Base-by-base conservation (phyloP, 306 rosid genomes). In the Comarum palustre region DNA sequence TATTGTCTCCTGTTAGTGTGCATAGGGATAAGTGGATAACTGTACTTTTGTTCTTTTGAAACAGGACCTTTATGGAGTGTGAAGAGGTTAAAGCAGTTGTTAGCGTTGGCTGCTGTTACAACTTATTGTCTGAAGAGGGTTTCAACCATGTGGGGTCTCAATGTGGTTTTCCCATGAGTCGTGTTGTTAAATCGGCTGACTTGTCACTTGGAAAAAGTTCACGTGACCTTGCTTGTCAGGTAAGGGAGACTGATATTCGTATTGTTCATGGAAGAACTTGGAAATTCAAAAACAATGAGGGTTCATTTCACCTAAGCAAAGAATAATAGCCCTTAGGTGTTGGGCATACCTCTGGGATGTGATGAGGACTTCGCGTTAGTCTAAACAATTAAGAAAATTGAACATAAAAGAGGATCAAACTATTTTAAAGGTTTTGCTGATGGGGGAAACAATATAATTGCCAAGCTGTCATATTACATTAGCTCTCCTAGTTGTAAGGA, bases 161-260 rank as follows among this genome's bases (percentile, higher is more conserved):
- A 20, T 80, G 77, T 82, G 94, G 97, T 55, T 91, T 87, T 84
- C 98, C 98, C 13, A 76, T 94, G 87, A 94, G 98, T 86, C 69
- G 27, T 41, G 92, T 89, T 73, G 82, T 81, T 68, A 89, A 80
- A 84, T 84, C 92, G 81, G 27, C 80, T 36, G 82, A 88, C 76
- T 77, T 89, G 48, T 80, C 87, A 60, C 94, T 94, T 50, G 98
- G 96, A 71, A 91, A 89, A 82, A 84, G 84, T 77, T 85, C 90
- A 17, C 85, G 89, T 10, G 97, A 91, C 81, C 97, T 94, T 79
- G 97, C 98, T 78, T 94, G 97, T 78, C 97, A 94, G 96, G 98
- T 91, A 83, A 27, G 22, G 14, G 71, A 34, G 38, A 34, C 29
- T 39, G 4, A 16, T 55, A 5, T 67, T 41, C 55, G 8, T 60